Evolutionary conservation across 108 stramenopile species (phyloP).

Genomic region (Phaeodactylum tricornutum): DNA sequence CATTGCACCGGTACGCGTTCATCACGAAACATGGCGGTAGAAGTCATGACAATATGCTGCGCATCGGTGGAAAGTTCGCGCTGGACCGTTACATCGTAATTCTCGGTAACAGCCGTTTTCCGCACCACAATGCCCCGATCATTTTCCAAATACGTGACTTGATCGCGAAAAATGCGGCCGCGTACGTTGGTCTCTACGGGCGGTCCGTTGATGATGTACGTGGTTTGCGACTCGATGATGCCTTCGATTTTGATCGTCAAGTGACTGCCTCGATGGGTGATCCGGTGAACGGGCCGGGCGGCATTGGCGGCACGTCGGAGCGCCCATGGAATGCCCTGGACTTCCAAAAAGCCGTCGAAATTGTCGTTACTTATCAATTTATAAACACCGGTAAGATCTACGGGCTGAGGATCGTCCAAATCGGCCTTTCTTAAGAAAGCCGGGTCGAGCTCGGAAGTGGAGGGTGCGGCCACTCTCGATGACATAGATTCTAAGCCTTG

Average conservation of each 20-base stretch:
- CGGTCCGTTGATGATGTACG: constrained; percentile 38
- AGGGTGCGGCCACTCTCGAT: background rate
- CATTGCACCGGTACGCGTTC: constrained; percentile 13
- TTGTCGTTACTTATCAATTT: constrained; percentile 34
- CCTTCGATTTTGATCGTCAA: constrained; percentile 41
- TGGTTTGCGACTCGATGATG: constrained; percentile 36
- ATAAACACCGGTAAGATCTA: constrained; percentile 38
- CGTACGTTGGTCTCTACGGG: constrained; percentile 26
- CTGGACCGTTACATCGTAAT: constrained; percentile 25
- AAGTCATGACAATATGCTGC: constrained; percentile 17
- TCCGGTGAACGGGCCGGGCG: constrained; percentile 33
- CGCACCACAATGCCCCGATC: constrained; percentile 20
- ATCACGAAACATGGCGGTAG: constrained; percentile 18
- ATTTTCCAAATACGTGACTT: constrained; percentile 23
- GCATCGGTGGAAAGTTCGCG: constrained; percentile 20
- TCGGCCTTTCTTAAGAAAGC: background rate
- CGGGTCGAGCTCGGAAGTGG: background rate
- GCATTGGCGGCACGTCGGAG: constrained; percentile 31
- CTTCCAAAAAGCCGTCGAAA: constrained; percentile 37
- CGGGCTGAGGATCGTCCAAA: constrained; percentile 11
- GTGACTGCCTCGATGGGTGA: constrained; percentile 24
- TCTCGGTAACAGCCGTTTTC: constrained; percentile 30
- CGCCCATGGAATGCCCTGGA: constrained; percentile 49
- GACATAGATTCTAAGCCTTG: background rate
- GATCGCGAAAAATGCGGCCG: constrained; percentile 36